A percentile compares a stretch with the other conserved stretches of the same genome.
Evolutionary conservation across 305 asterid species (phyloP).

Genomic region (Striga hermonthica): DNA sequence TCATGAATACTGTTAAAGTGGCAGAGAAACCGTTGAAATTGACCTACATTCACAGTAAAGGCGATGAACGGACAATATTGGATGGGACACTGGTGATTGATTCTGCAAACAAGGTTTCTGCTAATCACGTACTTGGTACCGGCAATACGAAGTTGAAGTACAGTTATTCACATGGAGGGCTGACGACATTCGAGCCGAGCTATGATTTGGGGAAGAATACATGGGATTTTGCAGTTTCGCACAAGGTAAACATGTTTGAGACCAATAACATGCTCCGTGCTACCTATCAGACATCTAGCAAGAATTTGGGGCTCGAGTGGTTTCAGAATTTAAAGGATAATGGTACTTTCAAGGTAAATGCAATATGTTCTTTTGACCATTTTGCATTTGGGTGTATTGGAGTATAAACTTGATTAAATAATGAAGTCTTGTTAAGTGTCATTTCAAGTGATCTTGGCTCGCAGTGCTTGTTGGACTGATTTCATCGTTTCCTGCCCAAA

Average conservation of each 20-base stretch:
- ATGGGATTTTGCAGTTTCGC: slow-evolving; percentile 76
- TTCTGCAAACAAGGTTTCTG: slow-evolving; percentile 77
- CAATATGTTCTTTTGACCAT: neutral
- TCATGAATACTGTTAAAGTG: slow-evolving; percentile 65
- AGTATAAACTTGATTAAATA: slow-evolving; percentile 22
- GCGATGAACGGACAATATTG: slow-evolving; percentile 59
- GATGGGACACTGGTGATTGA: slow-evolving; percentile 77
- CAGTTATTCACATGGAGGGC: slow-evolving; percentile 63
- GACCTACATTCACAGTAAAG: slow-evolving; percentile 66
- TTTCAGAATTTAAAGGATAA: slow-evolving; percentile 54
- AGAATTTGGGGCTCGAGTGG: slow-evolving; percentile 88
- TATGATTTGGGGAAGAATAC: slow-evolving; percentile 68
- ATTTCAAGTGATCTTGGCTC: slow-evolving; percentile 9
- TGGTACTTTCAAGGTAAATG: slow-evolving; percentile 79
- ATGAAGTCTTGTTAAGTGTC: slow-evolving; percentile 19
- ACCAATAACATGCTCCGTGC: slow-evolving; percentile 55
- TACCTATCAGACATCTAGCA: slow-evolving; percentile 70
- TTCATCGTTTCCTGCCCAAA: neutral
- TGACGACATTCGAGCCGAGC: slow-evolving; percentile 73
- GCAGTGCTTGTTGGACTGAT: slow-evolving; percentile 4
- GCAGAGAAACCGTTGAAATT: slow-evolving; percentile 74
- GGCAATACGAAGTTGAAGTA: slow-evolving; percentile 68
- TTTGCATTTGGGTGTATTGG: slow-evolving; percentile 25
- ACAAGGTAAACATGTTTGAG: slow-evolving; percentile 44
- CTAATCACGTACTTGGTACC: slow-evolving; percentile 68